Percentiles rank a stretch among this genome's conserved stretches.
Conservation (phyloP, 805 yeast species). For the Suhomyces sp. region DNA sequence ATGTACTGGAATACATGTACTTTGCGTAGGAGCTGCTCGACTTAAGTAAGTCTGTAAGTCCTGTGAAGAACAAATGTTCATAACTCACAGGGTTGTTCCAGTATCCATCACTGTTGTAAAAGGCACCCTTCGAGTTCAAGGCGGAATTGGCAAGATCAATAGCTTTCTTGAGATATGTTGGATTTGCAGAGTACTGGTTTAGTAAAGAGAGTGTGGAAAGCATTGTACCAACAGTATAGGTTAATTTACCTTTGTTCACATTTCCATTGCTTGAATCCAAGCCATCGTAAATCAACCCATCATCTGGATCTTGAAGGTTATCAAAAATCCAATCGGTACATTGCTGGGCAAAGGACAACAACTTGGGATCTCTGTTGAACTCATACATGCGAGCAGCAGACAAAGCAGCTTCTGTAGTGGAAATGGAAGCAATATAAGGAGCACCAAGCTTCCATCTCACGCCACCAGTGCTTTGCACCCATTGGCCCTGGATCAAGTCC, state of each 20-base stretch:
- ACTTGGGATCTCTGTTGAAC: conserved; percentile 2
- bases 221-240: conserved; percentile 13
- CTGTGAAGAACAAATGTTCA: conserved; percentile 16
- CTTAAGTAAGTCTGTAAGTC: conserved; percentile 15
- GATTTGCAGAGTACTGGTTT: conserved; percentile 7
- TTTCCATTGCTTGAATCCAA: conserved; percentile 4
- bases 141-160: conserved; percentile 10
- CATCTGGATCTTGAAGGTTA: conserved; percentile 14
- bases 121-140: conserved; percentile 8
- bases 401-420: conserved; percentile 15
- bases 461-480: conserved; percentile 11
- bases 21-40: conserved; percentile 8
- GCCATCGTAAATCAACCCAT: conserved; percentile 13
- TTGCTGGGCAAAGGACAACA: conserved; percentile 8
- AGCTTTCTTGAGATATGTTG: conserved; percentile 8
- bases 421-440: conserved; percentile 13
- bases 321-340: conserved; percentile 10
- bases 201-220: conserved; percentile 12
- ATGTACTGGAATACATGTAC: conserved; percentile 12
- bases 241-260: conserved; percentile 11
- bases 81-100: conserved; percentile 15
- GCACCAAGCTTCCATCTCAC: conserved; percentile 10
- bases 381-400: conserved; percentile 12
- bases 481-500: conserved; percentile 6
- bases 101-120: conserved; percentile 14